Conservation (phyloP, 2,329 filamentous ascomycete species). For the Dothideomycetidae sp. region DNA sequence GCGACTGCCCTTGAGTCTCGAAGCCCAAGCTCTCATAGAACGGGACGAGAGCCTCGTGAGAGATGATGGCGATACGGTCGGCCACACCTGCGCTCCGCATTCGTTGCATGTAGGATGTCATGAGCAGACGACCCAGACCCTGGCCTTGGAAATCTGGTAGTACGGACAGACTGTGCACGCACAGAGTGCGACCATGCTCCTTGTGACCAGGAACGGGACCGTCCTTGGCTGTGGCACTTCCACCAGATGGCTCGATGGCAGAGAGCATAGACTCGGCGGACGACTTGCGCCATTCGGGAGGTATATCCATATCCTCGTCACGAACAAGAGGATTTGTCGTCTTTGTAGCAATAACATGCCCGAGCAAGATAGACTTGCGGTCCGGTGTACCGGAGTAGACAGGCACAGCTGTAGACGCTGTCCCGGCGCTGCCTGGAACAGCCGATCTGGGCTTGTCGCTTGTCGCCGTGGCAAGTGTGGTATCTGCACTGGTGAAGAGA, state of each 20-base stretch:
- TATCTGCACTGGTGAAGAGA: conserved; percentile 54
- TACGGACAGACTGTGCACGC: conserved; percentile 70
- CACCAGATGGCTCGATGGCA: conserved; percentile 28
- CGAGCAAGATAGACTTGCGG: conserved; percentile 53
- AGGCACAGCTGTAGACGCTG: conserved; percentile 39
- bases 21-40: conserved; percentile 74
- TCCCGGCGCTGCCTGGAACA: conserved; percentile 36
- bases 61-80: conserved; percentile 61
- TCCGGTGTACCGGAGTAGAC: conserved; percentile 46
- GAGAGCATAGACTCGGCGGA: conserved; percentile 14
- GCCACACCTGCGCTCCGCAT: conserved; percentile 57
- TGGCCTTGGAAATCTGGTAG: conserved; percentile 59
- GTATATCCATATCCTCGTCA: conserved; percentile 63
- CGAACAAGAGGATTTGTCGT: conserved; percentile 49
- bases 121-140: conserved; percentile 57
- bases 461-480: conserved; percentile 32
- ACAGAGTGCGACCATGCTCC: conserved; percentile 58
- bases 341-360: conserved; percentile 64
- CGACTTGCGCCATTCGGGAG: conserved; percentile 46
- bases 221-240: conserved; percentile 10
- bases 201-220: conserved; percentile 48
- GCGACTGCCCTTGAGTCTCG: conserved; percentile 50
- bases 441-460: conserved; percentile 39
- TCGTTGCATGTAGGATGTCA: conserved; percentile 64
- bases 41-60: conserved; percentile 55